Percentiles rank a stretch among this genome's conserved stretches.
Evolutionary conservation across 2,329 filamentous ascomycete species (phyloP).

Genomic region (Exserohilum rostratum): DNA sequence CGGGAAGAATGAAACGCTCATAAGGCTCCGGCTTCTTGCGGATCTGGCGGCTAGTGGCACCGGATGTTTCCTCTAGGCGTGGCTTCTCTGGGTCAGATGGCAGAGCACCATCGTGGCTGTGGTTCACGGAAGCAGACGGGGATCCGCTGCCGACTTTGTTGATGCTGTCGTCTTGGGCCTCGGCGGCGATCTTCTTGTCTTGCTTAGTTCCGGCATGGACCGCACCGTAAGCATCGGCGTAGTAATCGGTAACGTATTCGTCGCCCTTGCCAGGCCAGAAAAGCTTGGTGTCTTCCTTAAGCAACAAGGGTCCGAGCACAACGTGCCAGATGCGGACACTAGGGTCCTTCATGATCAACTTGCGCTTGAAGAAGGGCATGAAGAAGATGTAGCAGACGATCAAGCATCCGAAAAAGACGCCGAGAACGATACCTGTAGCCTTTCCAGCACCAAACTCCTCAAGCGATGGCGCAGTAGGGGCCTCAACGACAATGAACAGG

Average conservation of each 20-base stretch:
- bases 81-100: conserved; percentile 14
- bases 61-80: conserved; percentile 7
- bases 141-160: conserved; percentile 10
- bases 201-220: conserved; percentile 24
- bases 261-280: conserved; percentile 51
- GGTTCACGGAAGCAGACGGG: conserved; percentile 1
- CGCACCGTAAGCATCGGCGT: conserved; percentile 40
- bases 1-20: conserved; percentile 44
- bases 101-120: neutral
- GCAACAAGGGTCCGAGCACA: conserved; percentile 48
- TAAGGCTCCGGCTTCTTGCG: conserved; percentile 39
- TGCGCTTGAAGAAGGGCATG: conserved; percentile 37
- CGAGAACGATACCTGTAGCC: conserved; percentile 34
- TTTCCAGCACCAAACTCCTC: conserved; percentile 41
- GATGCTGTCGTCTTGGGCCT: conserved; percentile 12
- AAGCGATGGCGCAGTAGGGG: conserved; percentile 42
- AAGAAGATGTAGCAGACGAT: conserved; percentile 35
- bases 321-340: conserved; percentile 36
- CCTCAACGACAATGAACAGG: conserved; percentile 64
- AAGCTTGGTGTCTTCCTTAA: conserved; percentile 48
- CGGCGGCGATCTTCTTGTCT: conserved; percentile 5
- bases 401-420: conserved; percentile 33
- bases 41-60: conserved; percentile 22
- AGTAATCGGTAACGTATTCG: conserved; percentile 50
- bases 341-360: conserved; percentile 33